These are phyloP conservation scores for Xylariaceae sp. DNA, from an alignment of 2,329 filamentous ascomycete species.

Conservation along the genomic window DNA sequence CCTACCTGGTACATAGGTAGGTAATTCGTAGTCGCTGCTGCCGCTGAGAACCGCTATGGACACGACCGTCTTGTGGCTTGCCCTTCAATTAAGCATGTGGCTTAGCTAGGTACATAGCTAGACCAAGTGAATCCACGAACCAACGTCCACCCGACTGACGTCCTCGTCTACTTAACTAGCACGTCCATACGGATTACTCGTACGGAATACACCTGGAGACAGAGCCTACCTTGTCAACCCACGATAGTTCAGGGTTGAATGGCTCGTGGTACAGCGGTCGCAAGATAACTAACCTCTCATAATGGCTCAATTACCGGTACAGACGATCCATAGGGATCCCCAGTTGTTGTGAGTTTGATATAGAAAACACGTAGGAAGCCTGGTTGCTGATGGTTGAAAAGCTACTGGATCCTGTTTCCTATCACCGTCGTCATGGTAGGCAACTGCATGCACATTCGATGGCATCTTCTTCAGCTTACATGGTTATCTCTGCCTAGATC, in stretches of 20 bases:
- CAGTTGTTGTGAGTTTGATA: conserved; percentile 75
- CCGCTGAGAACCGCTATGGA: too few relatives aligned
- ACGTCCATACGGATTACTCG: conserved; percentile 1
- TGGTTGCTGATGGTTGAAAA: conserved; percentile 36
- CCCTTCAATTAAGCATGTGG: conserved; percentile 4
- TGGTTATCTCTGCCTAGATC: conserved; percentile 48
- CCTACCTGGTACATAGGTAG: too few relatives aligned
- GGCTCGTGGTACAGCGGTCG: conserved; percentile 6
- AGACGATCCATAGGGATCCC: conserved; percentile 97
- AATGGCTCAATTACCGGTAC: conserved; percentile 82
- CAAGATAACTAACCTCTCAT: conserved; percentile 17
- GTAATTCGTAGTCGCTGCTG: too few relatives aligned
- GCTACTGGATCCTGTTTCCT: conserved; percentile 98
- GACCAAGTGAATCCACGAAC: conserved; percentile 1
- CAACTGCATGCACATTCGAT: neutral
- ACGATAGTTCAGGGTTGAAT: neutral
- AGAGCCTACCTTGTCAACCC: neutral
- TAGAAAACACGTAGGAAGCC: neutral
- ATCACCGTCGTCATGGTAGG: conserved; percentile 92
- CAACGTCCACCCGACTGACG: too few relatives aligned
- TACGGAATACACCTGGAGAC: neutral
- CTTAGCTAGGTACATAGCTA: conserved; percentile 3
- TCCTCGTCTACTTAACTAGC: neutral
- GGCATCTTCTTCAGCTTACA: neutral
- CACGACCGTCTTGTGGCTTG: too few relatives aligned